These are phyloP conservation scores for Hymenoscyphus albidus DNA, from an alignment of 2,329 filamentous ascomycete species.

Conservation along the genomic window DNA sequence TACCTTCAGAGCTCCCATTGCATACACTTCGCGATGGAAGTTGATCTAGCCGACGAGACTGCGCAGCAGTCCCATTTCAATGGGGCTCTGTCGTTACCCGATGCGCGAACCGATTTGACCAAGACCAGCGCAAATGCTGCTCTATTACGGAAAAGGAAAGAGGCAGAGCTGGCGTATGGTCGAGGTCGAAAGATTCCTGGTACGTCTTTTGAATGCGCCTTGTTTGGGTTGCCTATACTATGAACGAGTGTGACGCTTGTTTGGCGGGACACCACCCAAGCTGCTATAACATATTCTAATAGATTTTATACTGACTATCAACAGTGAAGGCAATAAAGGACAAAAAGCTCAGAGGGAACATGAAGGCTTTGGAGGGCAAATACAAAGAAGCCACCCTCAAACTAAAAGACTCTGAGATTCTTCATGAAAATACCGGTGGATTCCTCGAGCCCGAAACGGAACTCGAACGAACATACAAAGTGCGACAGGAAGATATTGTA, in stretches of 20 bases:
- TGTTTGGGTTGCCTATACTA: neutral
- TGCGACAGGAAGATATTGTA: constrained; percentile 82
- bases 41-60: constrained; percentile 19
- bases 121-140: constrained; percentile 28
- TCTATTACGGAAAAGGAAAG: constrained; percentile 46
- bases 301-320: neutral
- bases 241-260: neutral
- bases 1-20: neutral
- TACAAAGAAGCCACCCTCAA: constrained; percentile 76
- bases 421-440: constrained; percentile 80
- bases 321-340: constrained; percentile 68
- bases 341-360: constrained; percentile 81
- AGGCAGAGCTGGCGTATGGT: constrained; percentile 76
- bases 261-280: neutral
- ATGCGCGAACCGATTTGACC: constrained; percentile 47
- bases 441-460: constrained; percentile 86
- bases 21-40: constrained; percentile 18
- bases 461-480: constrained; percentile 87
- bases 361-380: constrained; percentile 75
- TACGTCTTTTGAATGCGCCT: constrained; percentile 11
- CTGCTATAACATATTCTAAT: neutral
- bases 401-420: constrained; percentile 92
- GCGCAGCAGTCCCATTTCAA: constrained; percentile 39
- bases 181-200: constrained; percentile 69
- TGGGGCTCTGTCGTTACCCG: constrained; percentile 49